phyloP scores from a whole-genome alignment of 495 filamentous ascomycete genomes.

The Penicillium ochrochloron region DNA sequence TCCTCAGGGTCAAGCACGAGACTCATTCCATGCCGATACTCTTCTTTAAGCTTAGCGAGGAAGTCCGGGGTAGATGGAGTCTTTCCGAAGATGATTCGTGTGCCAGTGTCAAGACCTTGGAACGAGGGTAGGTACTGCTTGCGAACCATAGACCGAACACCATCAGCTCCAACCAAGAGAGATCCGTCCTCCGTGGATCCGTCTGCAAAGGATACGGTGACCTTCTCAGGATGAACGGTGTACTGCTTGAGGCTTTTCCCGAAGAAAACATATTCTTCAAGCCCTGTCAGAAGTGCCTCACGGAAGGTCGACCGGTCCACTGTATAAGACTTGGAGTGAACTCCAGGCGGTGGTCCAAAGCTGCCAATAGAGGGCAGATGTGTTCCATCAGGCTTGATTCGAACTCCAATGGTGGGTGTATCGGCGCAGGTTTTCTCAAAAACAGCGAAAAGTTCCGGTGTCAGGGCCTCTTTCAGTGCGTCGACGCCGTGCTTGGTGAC shows the following conservation, averaged over 20 bases:
- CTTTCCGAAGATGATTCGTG: constrained; percentile 45
- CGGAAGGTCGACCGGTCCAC: constrained; percentile 38
- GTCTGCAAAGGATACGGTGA: constrained; percentile 44
- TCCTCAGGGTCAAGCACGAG: constrained; percentile 22
- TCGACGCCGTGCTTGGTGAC: constrained; percentile 54
- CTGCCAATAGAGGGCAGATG: background rate
- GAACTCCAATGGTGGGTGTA: constrained; percentile 30
- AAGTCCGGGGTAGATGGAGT: constrained; percentile 24
- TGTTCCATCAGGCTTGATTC: constrained; percentile 20
- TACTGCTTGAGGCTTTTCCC: constrained; percentile 47
- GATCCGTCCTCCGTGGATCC: constrained; percentile 39
- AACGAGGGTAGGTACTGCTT: constrained; percentile 48
- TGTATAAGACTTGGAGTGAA: constrained; percentile 23
- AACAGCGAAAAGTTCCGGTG: constrained; percentile 42
- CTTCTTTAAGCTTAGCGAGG: constrained; percentile 8
- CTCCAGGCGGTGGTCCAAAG: constrained; percentile 18
- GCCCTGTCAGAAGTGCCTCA: constrained; percentile 31
- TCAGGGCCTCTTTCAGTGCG: constrained; percentile 57
- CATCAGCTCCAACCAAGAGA: constrained; percentile 54
- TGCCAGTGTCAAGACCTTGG: constrained; percentile 45
- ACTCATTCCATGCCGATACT: constrained; percentile 20
- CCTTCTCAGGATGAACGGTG: constrained; percentile 30
- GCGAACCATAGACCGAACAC: constrained; percentile 43
- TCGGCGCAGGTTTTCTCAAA: constrained; percentile 61
- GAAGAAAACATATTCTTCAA: constrained; percentile 46